Evolutionary conservation across 2,329 filamentous ascomycete species (phyloP), one percentile per base, ranked within the genome.

Genomic region (Aureobasidium sp.): DNA sequence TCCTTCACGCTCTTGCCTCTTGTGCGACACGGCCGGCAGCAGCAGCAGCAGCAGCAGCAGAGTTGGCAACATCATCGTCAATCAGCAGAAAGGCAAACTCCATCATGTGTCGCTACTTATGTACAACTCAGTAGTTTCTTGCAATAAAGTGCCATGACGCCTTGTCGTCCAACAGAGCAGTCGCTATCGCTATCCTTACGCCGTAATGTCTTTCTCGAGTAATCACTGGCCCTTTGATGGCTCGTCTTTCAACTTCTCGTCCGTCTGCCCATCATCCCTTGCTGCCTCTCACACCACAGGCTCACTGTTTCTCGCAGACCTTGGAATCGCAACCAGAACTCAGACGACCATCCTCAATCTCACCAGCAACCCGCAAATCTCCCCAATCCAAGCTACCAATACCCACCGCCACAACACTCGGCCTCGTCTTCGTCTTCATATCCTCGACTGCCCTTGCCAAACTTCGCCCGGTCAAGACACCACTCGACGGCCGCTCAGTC

Each of bases 51-150:
- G 52, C 39, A 32, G n/a, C 37, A 57, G 2, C 15, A 57, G 21
- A 21, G 21, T 21, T 21, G 21, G 34, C 50, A 30, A 21, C 48
- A 50, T 8, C 47, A 36, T 7, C 48, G 13, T 42, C 53, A 44
- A 57, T 57, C 53, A 36, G 29, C 53, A 57, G 16, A 37, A 9
- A 32, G 34, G 50, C 53, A 57, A 57, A 57, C 53, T 57, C 25
- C 39, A 44, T 3, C 13, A 57, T 57, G 41, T 57, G 42, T 57
- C 42, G 39, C 30, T 34, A 5, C 39, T 57, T 45, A 57, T 34
- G 47, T 50, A 50, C 32, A 13, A 25, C 25, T 47, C 45, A 30
- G 42, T 57, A 57, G 53, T 34, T 45, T 25, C 29, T 34, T 30
- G 29, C 39, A 57, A 57, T 45, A 21, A 57, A 44, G 37, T 54